Conservation (phyloP, 257 asterid genomes). For the Scutellaria baicalensis region DNA sequence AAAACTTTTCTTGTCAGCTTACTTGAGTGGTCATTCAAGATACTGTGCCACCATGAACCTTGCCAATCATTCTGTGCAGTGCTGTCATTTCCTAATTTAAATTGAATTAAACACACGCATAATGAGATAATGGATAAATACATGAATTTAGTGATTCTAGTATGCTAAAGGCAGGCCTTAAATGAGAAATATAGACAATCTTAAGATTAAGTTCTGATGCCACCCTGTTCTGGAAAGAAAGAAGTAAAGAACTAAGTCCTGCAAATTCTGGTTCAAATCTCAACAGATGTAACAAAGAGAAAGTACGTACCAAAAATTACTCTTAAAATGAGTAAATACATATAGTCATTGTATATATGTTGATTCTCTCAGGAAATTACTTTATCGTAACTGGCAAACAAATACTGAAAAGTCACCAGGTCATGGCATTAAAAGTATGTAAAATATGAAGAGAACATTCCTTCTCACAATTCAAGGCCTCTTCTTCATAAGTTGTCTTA, state of each 20-base stretch:
- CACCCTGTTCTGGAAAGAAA: not conserved
- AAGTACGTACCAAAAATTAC: not conserved
- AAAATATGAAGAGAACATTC: not conserved
- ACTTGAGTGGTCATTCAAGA: slow-evolving; percentile 48
- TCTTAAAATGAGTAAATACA: not conserved
- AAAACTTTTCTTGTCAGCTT: not conserved
- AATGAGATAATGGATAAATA: not conserved
- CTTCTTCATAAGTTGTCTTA: not conserved
- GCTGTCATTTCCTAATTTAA: slow-evolving; percentile 37
- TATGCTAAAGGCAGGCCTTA: not conserved
- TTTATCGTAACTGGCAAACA: not conserved
- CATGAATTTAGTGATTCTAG: not conserved
- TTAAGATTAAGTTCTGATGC: not conserved
- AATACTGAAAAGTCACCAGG: not conserved
- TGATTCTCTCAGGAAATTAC: not conserved
- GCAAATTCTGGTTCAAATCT: not conserved
- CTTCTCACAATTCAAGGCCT: not conserved
- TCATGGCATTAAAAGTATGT: not conserved
- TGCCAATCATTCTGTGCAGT: slow-evolving; percentile 59
- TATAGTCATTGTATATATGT: not conserved
- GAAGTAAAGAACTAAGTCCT: not conserved
- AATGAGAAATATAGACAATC: not conserved
- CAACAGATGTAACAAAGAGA: not conserved
- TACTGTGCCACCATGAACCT: slow-evolving; percentile 72
- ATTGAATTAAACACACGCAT: slow-evolving; percentile 7